A percentile compares a stretch with the other conserved stretches of the same genome.
Conservation (phyloP, 805 yeast genomes). For the Metschnikowia proteae region DNA sequence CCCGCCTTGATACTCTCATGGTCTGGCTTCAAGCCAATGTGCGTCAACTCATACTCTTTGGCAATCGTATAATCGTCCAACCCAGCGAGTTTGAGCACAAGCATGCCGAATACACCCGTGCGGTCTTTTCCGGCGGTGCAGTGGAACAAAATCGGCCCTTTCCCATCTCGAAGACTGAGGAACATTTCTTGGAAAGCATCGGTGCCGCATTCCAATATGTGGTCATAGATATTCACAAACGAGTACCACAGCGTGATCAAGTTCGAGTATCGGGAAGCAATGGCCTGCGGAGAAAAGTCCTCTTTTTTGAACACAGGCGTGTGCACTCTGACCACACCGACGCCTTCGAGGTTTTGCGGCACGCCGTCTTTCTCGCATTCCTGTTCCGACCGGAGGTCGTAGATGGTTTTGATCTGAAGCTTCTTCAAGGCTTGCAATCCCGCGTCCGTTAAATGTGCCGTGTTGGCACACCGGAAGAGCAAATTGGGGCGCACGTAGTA, state of each 20-base stretch:
- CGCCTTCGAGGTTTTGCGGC: slow-evolving; percentile 31
- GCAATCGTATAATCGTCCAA: slow-evolving; percentile 64
- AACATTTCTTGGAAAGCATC: slow-evolving; percentile 49
- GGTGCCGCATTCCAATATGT: slow-evolving; percentile 50
- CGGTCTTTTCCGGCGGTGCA: slow-evolving; percentile 89
- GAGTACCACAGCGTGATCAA: slow-evolving; percentile 59
- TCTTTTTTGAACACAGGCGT: slow-evolving; percentile 53
- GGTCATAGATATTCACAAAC: slow-evolving; percentile 58
- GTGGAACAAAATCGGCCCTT: slow-evolving; percentile 52
- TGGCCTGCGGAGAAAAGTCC: slow-evolving; percentile 62
- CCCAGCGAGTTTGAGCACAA: slow-evolving; percentile 58
- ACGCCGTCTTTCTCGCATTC: slow-evolving; percentile 51
- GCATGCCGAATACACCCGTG: slow-evolving; percentile 71
- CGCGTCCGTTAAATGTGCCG: slow-evolving; percentile 45
- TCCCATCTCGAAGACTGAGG: slow-evolving; percentile 49
- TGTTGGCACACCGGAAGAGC: slow-evolving; percentile 62
- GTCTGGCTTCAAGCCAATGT: slow-evolving; percentile 56
- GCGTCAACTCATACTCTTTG: slow-evolving; percentile 73
- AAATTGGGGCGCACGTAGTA: slow-evolving; percentile 49
- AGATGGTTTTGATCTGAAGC: slow-evolving; percentile 51
- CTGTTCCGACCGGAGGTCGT: slow-evolving; percentile 62
- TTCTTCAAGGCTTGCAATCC: slow-evolving; percentile 44
- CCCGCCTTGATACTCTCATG: slow-evolving; percentile 35
- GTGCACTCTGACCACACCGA: slow-evolving; percentile 47
- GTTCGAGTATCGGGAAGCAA: slow-evolving; percentile 52